phyloP scores from a whole-genome alignment of 148 eudicot species.

The Agrostemma githago region DNA sequence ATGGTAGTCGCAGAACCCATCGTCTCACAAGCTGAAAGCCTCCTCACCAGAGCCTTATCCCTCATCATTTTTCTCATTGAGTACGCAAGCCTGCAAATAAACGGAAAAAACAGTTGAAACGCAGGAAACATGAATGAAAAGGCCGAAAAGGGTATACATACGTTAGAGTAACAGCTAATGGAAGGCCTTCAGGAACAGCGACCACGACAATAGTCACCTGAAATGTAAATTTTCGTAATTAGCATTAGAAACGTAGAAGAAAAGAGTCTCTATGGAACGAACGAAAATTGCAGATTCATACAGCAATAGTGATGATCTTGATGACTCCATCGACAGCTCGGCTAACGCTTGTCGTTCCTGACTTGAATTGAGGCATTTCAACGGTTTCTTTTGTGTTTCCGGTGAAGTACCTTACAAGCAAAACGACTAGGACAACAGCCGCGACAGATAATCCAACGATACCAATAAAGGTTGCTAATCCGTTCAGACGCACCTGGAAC shows the following conservation, averaged over 20 bases:
- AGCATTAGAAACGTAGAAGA: conserved; percentile 3
- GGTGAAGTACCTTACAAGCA: conserved; percentile 56
- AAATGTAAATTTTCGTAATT: conserved; percentile 18
- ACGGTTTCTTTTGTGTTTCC: conserved; percentile 48
- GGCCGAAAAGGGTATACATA: conserved; percentile 35
- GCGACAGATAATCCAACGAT: conserved; percentile 80
- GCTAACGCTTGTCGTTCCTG: conserved; percentile 57
- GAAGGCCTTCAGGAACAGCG: conserved; percentile 99
- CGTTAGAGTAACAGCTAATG: conserved; percentile 97
- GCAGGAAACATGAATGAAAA: too few relatives aligned
- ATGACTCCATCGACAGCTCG: conserved; percentile 74
- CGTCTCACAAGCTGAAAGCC: conserved; percentile 47
- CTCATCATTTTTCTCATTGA: conserved; percentile 99
- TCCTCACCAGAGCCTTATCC: conserved; percentile 85
- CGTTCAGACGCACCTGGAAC: conserved; percentile 82
- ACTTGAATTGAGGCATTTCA: conserved; percentile 41
- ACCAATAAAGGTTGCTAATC: conserved; percentile 91
- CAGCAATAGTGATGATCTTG: conserved; percentile 87
- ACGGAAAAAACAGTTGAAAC: background rate
- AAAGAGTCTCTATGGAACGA: too few relatives aligned
- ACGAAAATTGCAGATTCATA: conserved; percentile 33
- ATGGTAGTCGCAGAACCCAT: conserved; percentile 52
- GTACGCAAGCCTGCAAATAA: conserved; percentile 80
- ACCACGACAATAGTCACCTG: conserved; percentile 98
- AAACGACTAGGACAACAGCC: conserved; percentile 46